These are phyloP conservation scores for Wallacemonas collosoma DNA, from an alignment of 208 protist species.

Conservation along the genomic window DNA sequence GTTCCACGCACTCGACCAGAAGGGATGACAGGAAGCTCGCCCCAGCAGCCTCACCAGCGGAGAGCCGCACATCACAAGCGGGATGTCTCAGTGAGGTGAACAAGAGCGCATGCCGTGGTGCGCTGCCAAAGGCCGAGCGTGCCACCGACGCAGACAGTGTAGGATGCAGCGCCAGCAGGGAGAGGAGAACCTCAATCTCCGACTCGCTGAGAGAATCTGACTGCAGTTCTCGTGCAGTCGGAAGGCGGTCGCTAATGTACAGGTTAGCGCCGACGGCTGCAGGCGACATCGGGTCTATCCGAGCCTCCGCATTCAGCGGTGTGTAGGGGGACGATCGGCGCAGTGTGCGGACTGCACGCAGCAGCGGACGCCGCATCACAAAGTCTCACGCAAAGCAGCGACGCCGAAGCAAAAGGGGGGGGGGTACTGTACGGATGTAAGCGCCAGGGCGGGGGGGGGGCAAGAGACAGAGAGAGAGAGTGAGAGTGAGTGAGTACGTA, in stretches of 20 bases:
- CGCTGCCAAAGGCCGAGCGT: constrained; percentile 13
- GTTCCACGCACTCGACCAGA: background rate
- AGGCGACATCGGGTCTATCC: background rate
- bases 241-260: background rate
- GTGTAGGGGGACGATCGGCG: no score
- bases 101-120: constrained; percentile 1
- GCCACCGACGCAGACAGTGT: background rate
- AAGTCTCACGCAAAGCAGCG: background rate
- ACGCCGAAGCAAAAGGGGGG: background rate
- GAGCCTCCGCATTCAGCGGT: no score
- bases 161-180: background rate
- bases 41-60: background rate
- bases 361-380: background rate
- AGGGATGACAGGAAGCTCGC: background rate
- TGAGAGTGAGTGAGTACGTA: background rate
- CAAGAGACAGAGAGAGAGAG: background rate
- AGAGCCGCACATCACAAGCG: constrained; percentile 9
- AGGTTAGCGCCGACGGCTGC: background rate
- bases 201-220: background rate
- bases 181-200: background rate
- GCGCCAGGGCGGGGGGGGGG: no score
- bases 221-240: background rate
- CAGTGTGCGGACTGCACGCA: background rate
- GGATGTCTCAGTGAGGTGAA: constrained; percentile 10
- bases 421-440: background rate